Conservation (phyloP, 768 basidiomycete species). For the Suillus subluteus region DNA sequence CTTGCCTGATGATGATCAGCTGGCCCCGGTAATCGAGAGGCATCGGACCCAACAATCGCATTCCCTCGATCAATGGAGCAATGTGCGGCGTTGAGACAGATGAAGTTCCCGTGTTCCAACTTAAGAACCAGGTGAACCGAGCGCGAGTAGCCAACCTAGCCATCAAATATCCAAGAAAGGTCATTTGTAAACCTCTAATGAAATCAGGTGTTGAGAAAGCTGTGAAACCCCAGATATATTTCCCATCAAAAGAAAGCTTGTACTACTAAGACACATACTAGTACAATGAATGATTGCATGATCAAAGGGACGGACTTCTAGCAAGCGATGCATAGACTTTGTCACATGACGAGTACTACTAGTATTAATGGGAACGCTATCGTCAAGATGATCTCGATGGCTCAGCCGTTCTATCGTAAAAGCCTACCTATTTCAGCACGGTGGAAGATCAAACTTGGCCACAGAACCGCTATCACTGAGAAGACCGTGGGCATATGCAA, state of each 20-base stretch:
- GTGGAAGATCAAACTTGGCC: not conserved
- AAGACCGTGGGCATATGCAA: conserved; percentile 10
- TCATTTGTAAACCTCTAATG: not conserved
- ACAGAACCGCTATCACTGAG: not conserved
- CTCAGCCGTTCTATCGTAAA: not conserved
- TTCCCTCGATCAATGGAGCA: not conserved
- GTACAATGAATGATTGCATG: conserved; percentile 1
- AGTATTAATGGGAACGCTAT: not conserved
- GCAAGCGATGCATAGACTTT: not conserved
- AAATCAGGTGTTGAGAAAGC: not conserved
- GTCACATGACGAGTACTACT: not conserved
- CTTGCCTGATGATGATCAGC: conserved; percentile 1
- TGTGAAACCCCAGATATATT: conserved; percentile 3
- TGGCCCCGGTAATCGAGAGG: not conserved
- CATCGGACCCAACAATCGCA: not conserved
- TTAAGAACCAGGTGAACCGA: not conserved
- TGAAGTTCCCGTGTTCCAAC: not conserved
- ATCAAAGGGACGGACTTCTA: not conserved
- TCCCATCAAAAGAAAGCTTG: too few species aligned
- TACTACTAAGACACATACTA: not conserved
- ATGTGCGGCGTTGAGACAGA: not conserved
- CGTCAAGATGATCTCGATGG: not conserved
- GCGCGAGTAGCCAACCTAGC: not conserved
- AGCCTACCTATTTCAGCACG: not conserved
- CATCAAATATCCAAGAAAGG: not conserved